Evolutionary conservation across 2,329 filamentous ascomycete species (phyloP).

Genomic region (Arthrinium phaeospermum): DNA sequence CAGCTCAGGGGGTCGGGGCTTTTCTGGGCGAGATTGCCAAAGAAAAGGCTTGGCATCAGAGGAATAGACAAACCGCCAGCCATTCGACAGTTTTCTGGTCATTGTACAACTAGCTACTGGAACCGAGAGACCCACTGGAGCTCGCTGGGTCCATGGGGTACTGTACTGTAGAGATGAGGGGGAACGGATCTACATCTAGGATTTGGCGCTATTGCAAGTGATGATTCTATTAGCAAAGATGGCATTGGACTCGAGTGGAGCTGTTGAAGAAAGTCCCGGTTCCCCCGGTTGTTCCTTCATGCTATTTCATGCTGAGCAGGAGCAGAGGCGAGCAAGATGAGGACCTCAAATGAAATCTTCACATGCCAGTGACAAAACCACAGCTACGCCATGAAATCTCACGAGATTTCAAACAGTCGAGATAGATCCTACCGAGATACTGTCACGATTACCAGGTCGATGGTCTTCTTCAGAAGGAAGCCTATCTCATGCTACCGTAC

Average conservation of each 20-base stretch:
- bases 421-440: too few relatives aligned
- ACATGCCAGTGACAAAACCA: not conserved
- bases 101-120: not conserved
- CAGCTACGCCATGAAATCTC: not conserved
- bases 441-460: not conserved
- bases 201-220: not conserved
- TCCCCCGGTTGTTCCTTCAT: not conserved
- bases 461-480: too few relatives aligned
- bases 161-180: not conserved
- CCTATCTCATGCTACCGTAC: not conserved
- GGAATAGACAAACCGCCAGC: not conserved
- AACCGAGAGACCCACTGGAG: not conserved
- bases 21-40: not conserved
- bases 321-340: not conserved
- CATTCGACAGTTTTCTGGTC: not conserved
- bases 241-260: not conserved
- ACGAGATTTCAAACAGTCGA: not conserved
- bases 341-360: too few relatives aligned
- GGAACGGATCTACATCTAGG: not conserved
- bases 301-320: not conserved
- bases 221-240: not conserved
- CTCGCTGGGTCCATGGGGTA: not conserved
- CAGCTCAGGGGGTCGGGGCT: not conserved
- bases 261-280: not conserved
- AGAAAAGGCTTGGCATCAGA: not conserved